Evolutionary conservation across 148 eudicot species (phyloP), one percentile per base, ranked within the genome.

Genomic region (Fallopia convolvulus): DNA sequence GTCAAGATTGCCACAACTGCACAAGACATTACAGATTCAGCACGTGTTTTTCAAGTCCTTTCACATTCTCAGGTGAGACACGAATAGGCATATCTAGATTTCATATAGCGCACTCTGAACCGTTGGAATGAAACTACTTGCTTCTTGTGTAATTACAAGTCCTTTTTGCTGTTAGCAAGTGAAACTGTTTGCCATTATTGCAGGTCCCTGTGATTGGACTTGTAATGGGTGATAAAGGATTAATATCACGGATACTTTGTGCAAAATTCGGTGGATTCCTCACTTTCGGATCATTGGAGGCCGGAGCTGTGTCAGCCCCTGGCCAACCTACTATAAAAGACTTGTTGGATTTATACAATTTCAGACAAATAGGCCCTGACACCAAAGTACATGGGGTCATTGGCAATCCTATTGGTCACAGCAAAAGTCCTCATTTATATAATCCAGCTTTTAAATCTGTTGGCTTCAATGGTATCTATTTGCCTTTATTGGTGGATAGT

Each of bases 1-100:
- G 96, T 93, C 42, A 93, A 93, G 77, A 81, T 93, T 83, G 98
- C 98, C 18, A 93, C 98, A 68, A 93, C 98, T 30, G 98, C 98
- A 18, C 23, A 70, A 53, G 92, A 91, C 77, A 84, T 93, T 74
- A 88, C 92, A 13, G 98, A 93, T 80, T 86, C 83, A 53, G 90
- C 98, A 33, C 95, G 98, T 12, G 81, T 93, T 70, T 87, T 93
- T 77, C 92, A 89, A 78, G 88, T 91, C 70, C 86, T 86, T 61
- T 83, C 90, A 50, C 89, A 84, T 85, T 91, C 91, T 77, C 93
- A 91, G 84, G 98, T 89, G 75, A 53, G 83, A 60, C 61, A 21
- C 21, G 2, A 39, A 30, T 8, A n/a, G 0, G 21, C 15, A 1
- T 53, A 33, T 50, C 36, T 12, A 33, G 4, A 5, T 61, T 61